Evolutionary conservation across 2,329 filamentous ascomycete species (phyloP).

Genomic region (Exophiala mesophila): DNA sequence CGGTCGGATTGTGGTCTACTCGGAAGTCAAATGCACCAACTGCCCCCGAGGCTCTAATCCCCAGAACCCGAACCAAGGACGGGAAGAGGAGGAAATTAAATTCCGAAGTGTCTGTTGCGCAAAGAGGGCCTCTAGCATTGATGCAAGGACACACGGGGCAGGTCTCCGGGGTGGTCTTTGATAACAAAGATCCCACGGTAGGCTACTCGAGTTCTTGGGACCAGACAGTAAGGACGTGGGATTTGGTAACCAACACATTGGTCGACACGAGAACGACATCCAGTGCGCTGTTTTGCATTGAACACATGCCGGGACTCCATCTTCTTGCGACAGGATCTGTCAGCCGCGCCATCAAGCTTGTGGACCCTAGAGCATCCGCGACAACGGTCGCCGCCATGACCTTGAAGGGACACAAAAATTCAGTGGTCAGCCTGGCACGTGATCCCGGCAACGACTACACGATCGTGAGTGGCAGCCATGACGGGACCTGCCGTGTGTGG

Average conservation of each 20-base stretch:
- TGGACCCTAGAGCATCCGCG: conserved; percentile 79
- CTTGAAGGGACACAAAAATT: conserved; percentile 82
- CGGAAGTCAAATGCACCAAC: conserved; percentile 70
- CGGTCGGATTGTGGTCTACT: conserved; percentile 82
- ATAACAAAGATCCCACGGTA: conserved; percentile 76
- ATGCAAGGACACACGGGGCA: conserved; percentile 67
- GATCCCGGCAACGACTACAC: conserved; percentile 68
- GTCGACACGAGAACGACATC: conserved; percentile 80
- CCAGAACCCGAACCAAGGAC: conserved; percentile 56
- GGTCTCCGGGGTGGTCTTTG: conserved; percentile 78
- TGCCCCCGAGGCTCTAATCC: conserved; percentile 63
- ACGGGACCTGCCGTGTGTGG: conserved; percentile 91
- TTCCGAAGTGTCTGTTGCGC: conserved; percentile 53
- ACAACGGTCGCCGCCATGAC: conserved; percentile 78
- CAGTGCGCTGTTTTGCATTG: conserved; percentile 74
- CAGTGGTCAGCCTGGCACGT: conserved; percentile 54
- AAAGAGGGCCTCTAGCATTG: conserved; percentile 73
- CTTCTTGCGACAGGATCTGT: conserved; percentile 71
- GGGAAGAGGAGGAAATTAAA: conserved; percentile 74
- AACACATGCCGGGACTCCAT: conserved; percentile 63
- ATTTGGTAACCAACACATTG: conserved; percentile 72
- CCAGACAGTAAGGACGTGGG: conserved; percentile 84
- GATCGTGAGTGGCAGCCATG: conserved; percentile 84
- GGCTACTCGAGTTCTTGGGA: conserved; percentile 90
- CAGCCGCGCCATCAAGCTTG: conserved; percentile 82